phyloP scores from a whole-genome alignment of 2,329 filamentous ascomycete genomes.

The Cladophialophora carrionii region DNA sequence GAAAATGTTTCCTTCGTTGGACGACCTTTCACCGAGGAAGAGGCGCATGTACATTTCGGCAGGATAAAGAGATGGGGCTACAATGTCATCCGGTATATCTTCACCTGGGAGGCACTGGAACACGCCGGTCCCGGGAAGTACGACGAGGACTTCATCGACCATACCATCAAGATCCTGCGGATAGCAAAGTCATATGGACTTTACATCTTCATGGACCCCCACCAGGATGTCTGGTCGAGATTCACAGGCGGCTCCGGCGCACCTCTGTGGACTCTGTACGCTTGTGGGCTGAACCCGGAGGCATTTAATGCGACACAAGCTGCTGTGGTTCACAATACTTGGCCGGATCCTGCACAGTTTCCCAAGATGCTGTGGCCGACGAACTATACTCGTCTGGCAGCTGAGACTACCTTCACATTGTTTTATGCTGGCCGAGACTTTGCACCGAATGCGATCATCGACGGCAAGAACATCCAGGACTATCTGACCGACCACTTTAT shows the following conservation, averaged over 20 bases:
- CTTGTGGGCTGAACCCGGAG: constrained; percentile 84
- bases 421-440: constrained; percentile 92
- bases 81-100: constrained; percentile 94
- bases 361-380: constrained; percentile 99
- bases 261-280: constrained; percentile 97
- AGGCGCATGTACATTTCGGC: constrained; percentile 84
- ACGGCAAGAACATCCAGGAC: constrained; percentile 94
- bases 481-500: constrained; percentile 89
- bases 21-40: constrained; percentile 79
- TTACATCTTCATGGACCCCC: constrained; percentile 97
- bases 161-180: constrained; percentile 82
- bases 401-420: constrained; percentile 88
- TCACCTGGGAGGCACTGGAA: constrained; percentile 99
- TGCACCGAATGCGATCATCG: constrained; percentile 92
- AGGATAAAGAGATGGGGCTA: constrained; percentile 87
- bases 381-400: constrained; percentile 86
- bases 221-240: constrained; percentile 98
- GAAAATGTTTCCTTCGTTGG: constrained; percentile 88
- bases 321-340: constrained; percentile 93
- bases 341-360: constrained; percentile 78
- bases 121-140: constrained; percentile 87
- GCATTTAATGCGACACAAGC: constrained; percentile 85
- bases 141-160: constrained; percentile 89
- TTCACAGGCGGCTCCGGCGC: constrained; percentile 93
- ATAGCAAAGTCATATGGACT: constrained; percentile 89